Evolutionary conservation across 2,329 filamentous ascomycete species (phyloP).

Genomic region (Aspergillus niger): DNA sequence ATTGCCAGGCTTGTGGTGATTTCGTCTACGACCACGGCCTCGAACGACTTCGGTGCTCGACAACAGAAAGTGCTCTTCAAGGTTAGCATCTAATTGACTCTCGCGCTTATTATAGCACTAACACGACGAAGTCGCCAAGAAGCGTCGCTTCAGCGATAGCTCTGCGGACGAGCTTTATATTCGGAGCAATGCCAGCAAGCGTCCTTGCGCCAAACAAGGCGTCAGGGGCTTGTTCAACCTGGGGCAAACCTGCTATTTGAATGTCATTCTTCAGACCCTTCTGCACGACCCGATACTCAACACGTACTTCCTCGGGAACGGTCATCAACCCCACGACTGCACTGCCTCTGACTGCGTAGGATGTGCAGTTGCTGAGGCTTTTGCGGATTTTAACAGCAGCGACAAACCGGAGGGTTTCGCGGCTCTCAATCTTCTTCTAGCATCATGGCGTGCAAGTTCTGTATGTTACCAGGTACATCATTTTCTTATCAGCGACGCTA

Average conservation of each 20-base stretch:
- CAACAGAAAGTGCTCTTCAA: slow-evolving; percentile 23
- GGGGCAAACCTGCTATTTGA: slow-evolving; percentile 98
- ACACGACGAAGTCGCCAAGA: slow-evolving; percentile 28
- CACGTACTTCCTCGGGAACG: slow-evolving; percentile 89
- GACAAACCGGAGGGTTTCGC: slow-evolving; percentile 81
- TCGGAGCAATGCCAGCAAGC: slow-evolving; percentile 72
- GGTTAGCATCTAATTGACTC: slow-evolving; percentile 14
- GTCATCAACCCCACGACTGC: slow-evolving; percentile 79
- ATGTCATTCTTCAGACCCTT: slow-evolving; percentile 89
- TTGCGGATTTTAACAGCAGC: slow-evolving; percentile 63
- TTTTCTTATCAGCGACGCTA: neutral
- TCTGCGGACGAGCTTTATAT: slow-evolving; percentile 75
- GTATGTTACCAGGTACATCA: slow-evolving; percentile 51
- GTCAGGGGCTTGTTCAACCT: slow-evolving; percentile 94
- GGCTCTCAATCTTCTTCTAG: slow-evolving; percentile 82
- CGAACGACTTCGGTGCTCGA: slow-evolving; percentile 36
- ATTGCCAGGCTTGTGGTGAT: slow-evolving; percentile 44
- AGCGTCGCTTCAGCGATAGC: slow-evolving; percentile 40
- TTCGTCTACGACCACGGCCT: slow-evolving; percentile 46
- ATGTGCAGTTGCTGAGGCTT: slow-evolving; percentile 64
- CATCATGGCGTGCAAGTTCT: slow-evolving; percentile 81
- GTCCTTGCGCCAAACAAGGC: slow-evolving; percentile 82
- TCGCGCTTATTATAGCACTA: neutral
- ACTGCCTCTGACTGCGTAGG: slow-evolving; percentile 58
- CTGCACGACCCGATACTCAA: slow-evolving; percentile 90